Base-by-base conservation (phyloP, 2,329 filamentous ascomycete genomes). In the Cladorrhinum sp. region DNA sequence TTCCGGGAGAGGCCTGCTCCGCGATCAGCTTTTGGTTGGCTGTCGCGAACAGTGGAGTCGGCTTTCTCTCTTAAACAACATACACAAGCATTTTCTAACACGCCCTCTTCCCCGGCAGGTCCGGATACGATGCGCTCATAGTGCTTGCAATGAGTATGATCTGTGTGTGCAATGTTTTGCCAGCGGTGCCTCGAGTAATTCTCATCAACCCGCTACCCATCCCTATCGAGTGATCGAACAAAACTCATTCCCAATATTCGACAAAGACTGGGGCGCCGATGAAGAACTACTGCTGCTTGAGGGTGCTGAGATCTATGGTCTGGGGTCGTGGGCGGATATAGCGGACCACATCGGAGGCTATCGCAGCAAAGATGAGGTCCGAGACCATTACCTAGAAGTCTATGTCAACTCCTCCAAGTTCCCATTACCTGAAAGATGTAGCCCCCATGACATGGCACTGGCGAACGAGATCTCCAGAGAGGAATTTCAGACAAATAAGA, bases 341-440 rank as follows among this genome's bases (percentile, higher is more conserved):
- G 93, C 95, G 38, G 93, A 99, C 74, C 95, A 99, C 74, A 98
- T 99, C 69, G 95, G 95, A 55, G 95, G 95, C 10, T 98, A 93
- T 71, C 86, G 95, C 60, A 88, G 89, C 66, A 98, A 96, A 73
- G 93, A 98, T 68, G 95, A 99, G 76, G 95, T 98, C 32, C 87
- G 92, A 64, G 91, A 97, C 66, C 95, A 99, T 74, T 99, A 99
- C 74, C 85, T 95, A 66, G 81, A 88, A 63, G 93, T 90, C 16
- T 99, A 96, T 68, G 82, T 99, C 65, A 81, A 96, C 59, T 96
- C 92, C 55, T 79, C 87, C 0, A 84, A 82, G 18, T 99, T 99
- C 66, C 95, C 95, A 0, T 80, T 99, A 0, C 93, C 95, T 0
- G 87, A 92, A 71, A 84, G 90, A 67, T 95, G 92, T 68, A 92